Evolutionary conservation across 2,329 filamentous ascomycete genomes (phyloP), one percentile per base, ranked within the genome.

Genomic region (Alternaria brassicae): DNA sequence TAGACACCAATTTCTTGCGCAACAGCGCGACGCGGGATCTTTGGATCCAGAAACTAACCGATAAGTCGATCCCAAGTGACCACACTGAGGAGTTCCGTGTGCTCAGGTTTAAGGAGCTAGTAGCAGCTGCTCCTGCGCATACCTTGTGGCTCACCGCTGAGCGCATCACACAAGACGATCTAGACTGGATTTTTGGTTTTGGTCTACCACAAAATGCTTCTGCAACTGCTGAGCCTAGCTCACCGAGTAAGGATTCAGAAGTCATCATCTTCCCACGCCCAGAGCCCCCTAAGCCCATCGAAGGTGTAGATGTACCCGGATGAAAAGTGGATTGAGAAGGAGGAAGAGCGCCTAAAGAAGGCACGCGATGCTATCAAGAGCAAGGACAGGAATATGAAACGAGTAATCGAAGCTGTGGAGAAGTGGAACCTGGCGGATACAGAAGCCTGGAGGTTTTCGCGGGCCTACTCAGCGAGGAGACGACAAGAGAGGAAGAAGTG

Each of bases 161-260:
- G 70, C 79, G 72, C 41, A 72, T 77, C 25, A 77, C 89, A 7
- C 87, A 89, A 3, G 77, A 85, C n/a, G 90, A 95, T 65, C 81
- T 97, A 2, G 90, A 94, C 72, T 98, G 93, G 92, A 86, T 90
- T 67, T 92, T 98, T 74, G 95, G 94, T 53, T 98, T 98, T 77
- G 82, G 84, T 13, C 84, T 97, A 9, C 91, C 93, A 2, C 82
- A 83, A 45, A 79, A 82, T 19, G 79, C 81, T 10, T 81, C 84
- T 4, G 77, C 83, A 39, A 81, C 83, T 27, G 84, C 83, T 45
- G 84, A 85, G 61, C 85, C 84, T 13, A 81, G 84, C 66, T 85
- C 86, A 1, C 85, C 87, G 0, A 83, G 86, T 6, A 84, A 86
- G 0, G 84, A 85, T 2, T 84, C 86, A 2, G 84, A 89, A 69